These are phyloP conservation scores for Pythium dissimile DNA, from an alignment of 352 stramenopile species.

Conservation along the genomic window DNA sequence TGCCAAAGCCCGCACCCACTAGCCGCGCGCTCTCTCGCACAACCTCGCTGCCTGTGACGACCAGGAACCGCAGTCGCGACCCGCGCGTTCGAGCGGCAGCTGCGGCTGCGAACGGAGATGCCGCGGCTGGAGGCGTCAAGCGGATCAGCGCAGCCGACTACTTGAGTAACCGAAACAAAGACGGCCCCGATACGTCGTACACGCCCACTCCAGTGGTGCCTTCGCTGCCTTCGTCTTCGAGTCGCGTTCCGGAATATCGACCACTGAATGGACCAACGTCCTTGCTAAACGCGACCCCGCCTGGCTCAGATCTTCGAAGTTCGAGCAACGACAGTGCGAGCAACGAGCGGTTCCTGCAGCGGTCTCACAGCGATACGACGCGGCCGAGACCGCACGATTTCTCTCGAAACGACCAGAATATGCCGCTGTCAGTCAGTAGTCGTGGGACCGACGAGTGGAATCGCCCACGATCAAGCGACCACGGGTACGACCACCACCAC, in stretches of 20 bases:
- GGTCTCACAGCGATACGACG: conserved; percentile 5
- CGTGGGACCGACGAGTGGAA: neutral
- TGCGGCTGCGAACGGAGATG: neutral
- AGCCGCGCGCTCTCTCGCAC: conserved; percentile 1
- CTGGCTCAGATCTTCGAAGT: neutral
- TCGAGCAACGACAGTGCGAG: neutral
- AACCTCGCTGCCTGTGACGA: conserved; percentile 16
- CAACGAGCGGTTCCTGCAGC: neutral
- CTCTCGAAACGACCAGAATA: neutral
- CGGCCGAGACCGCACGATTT: neutral
- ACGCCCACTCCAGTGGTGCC: neutral
- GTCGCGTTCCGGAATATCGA: neutral
- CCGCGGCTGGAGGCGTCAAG: neutral
- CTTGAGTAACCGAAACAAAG: conserved; percentile 18
- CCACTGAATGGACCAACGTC: neutral
- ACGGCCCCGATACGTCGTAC: neutral
- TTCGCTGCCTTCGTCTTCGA: neutral
- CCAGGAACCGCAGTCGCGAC: conserved; percentile 16
- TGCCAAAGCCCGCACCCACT: neutral
- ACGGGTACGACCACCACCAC: neutral
- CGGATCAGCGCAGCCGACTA: conserved; percentile 24
- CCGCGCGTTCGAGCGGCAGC: conserved; percentile 4
- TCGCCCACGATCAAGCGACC: neutral
- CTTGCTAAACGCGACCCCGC: neutral
- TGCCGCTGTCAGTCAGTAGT: neutral